These are phyloP conservation scores for Jamesozyma gamospora DNA, from an alignment of 805 yeast genomes.

Conservation along the genomic window DNA sequence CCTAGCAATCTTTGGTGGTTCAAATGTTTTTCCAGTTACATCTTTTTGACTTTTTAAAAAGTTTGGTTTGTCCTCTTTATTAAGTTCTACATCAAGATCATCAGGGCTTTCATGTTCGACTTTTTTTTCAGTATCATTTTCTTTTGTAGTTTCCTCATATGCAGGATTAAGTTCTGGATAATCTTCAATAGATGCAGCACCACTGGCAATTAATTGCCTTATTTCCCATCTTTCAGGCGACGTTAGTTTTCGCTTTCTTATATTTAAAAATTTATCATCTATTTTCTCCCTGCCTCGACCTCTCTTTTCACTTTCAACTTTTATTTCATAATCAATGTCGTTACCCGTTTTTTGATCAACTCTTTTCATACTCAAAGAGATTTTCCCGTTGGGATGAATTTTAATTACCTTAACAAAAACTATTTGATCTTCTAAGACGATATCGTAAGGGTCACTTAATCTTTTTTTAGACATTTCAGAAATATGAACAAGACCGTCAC, in stretches of 20 bases:
- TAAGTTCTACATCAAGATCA: slow-evolving; percentile 65
- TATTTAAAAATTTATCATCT: slow-evolving; percentile 2
- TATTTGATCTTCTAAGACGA: slow-evolving; percentile 44
- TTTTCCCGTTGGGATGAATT: slow-evolving; percentile 35
- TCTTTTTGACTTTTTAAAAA: slow-evolving; percentile 47
- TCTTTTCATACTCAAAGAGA: slow-evolving; percentile 58
- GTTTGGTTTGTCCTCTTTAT: slow-evolving; percentile 51
- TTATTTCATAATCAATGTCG: slow-evolving; percentile 4
- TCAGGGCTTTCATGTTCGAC: slow-evolving; percentile 23
- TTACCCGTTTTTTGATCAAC: slow-evolving; percentile 65
- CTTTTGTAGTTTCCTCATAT: slow-evolving; percentile 17
- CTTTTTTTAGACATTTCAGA: slow-evolving; percentile 50
- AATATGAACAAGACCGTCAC: slow-evolving; percentile 66
- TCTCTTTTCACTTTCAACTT: not conserved
- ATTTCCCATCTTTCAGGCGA: slow-evolving; percentile 91
- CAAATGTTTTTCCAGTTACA: slow-evolving; percentile 26
- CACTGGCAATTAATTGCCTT: slow-evolving; percentile 70
- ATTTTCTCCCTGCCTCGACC: slow-evolving; percentile 3
- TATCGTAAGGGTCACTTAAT: slow-evolving; percentile 48
- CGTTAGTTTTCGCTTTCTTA: slow-evolving; percentile 41
- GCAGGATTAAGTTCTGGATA: slow-evolving; percentile 52
- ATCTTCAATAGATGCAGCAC: slow-evolving; percentile 57
- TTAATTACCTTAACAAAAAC: slow-evolving; percentile 55
- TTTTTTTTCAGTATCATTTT: slow-evolving; percentile 15
- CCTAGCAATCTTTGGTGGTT: slow-evolving; percentile 50